phyloP scores from a whole-genome alignment of 495 filamentous ascomycete species.

The Choiromyces venosus region DNA sequence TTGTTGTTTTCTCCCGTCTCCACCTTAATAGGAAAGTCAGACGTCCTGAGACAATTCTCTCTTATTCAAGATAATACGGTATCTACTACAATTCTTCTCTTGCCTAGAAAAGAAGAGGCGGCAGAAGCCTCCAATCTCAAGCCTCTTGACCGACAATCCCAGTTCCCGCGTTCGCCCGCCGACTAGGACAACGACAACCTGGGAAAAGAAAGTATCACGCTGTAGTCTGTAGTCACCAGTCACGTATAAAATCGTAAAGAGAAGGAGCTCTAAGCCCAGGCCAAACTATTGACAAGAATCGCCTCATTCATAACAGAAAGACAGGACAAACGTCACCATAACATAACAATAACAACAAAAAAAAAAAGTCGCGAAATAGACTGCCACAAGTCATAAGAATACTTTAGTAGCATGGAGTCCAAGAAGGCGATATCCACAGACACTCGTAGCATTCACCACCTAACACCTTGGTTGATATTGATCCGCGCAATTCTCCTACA shows the following conservation, averaged over 20 bases:
- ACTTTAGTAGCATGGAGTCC: background rate
- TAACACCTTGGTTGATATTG: background rate
- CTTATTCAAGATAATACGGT: no score
- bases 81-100: background rate
- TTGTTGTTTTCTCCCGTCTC: no score
- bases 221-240: background rate
- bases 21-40: no score
- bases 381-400: background rate
- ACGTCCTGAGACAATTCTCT: no score
- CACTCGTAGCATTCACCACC: background rate
- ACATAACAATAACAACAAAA: background rate
- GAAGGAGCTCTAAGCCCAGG: background rate
- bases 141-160: background rate
- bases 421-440: background rate
- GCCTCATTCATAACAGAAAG: background rate
- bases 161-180: background rate
- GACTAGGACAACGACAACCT: background rate
- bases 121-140: background rate
- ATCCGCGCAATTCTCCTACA: background rate
- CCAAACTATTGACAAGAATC: background rate
- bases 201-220: background rate
- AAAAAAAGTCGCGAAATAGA: background rate
- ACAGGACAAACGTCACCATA: background rate
- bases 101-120: background rate
- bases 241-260: background rate